A percentile compares a stretch with the other conserved stretches of the same genome.
phyloP scores from a whole-genome alignment of 352 stramenopile species.

The Pythium dissotocum region DNA sequence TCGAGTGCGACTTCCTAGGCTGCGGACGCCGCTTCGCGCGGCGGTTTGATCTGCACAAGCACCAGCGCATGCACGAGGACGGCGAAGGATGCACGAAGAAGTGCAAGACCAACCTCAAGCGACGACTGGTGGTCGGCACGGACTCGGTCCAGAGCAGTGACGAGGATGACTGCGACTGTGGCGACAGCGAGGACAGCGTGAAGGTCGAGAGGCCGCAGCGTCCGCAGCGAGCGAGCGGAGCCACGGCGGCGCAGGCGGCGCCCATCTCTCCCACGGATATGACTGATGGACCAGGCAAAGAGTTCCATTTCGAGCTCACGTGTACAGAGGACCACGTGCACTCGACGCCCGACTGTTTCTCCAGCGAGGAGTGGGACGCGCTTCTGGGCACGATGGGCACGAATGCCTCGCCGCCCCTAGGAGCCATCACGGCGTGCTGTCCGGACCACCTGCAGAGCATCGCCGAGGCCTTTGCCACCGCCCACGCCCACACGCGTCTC shows the following conservation, averaged over 20 bases:
- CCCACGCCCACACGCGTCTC: background rate
- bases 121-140: constrained; percentile 12
- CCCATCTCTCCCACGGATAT: constrained; percentile 29
- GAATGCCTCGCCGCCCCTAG: constrained; percentile 26
- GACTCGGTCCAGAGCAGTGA: background rate
- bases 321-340: constrained; percentile 64
- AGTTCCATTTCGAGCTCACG: constrained; percentile 48
- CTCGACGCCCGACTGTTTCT: constrained; percentile 54
- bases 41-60: constrained; percentile 49
- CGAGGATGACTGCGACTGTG: background rate
- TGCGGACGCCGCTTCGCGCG: constrained; percentile 35
- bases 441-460: constrained; percentile 22
- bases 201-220: constrained; percentile 1
- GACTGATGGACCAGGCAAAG: constrained; percentile 18
- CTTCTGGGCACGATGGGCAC: constrained; percentile 2
- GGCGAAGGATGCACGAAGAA: constrained; percentile 1
- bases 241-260: background rate
- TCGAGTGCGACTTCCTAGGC: constrained; percentile 34
- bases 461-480: constrained; percentile 13
- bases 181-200: background rate
- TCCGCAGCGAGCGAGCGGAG: background rate
- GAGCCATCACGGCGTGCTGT: constrained; percentile 16
- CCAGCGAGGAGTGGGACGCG: constrained; percentile 42
- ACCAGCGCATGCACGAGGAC: constrained; percentile 31
- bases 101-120: constrained; percentile 14